Base-by-base conservation (phyloP, 768 basidiomycete genomes). In the Mycena floridula region DNA sequence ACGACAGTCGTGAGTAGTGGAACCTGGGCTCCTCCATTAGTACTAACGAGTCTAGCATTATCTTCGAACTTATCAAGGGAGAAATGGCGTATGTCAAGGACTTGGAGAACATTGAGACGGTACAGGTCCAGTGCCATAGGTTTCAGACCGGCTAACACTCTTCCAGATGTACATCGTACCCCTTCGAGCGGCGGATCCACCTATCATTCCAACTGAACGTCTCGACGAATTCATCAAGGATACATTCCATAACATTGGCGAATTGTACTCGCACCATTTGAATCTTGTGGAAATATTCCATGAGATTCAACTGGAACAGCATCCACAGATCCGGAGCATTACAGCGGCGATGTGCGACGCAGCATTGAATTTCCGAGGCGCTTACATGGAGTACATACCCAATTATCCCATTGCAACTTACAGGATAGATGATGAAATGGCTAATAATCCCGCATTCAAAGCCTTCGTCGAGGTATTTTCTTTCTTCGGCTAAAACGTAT, bases 71-170 rank as follows among this genome's bases (percentile, higher is more conserved):
- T 49, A 95, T 96, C 62, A 89, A 95, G 62, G 88, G 89, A 50
- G 92, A 96, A 62, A 95, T 95, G 90, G 80, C 82, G 22, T 96
- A 94, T 57, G 92, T 95, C 22, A 88, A 83, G 54, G 92, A 96
- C 69, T 63, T 96, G 47, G 88, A 92, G 62, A 86, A 83, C 44
- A 85, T 96, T 37, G 83, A 86, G 48, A 70, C 69, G 49, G 91
- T 92, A 25, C 16, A 9, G n/a, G 37, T n/a, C 7, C 28, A 41
- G 18, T 23, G 15, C 40, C 21, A 37, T 28, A 9, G 26, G 20
- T 28, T 16, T 23, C 27, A 16, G 46, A 28, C 1, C 16, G 35
- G 47, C 42, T 26, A 40, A 42, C 43, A 36, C 40, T 27, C 25
- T 38, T 46, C 25, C 48, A 93, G 88, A 85, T 96, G 64, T 96